Evolutionary conservation across 768 basidiomycete genomes (phyloP).

Genomic region (Panaeolus papilionaceus): DNA sequence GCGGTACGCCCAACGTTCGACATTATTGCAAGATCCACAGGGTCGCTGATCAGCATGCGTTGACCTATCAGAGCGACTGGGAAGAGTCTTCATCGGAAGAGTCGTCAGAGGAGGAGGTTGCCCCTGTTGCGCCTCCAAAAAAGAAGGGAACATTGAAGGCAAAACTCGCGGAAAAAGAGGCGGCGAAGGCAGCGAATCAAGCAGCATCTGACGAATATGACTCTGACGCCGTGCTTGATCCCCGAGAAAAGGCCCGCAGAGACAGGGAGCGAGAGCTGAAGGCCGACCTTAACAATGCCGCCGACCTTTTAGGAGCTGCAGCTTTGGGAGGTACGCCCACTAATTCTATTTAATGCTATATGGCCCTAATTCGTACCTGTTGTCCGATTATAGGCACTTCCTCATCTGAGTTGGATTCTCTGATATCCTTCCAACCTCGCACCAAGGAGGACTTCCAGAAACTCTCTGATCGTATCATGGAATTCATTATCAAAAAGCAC

Average conservation of each 20-base stretch:
- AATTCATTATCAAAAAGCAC: constrained; percentile 79
- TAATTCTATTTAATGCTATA: not conserved
- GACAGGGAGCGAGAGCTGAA: constrained; percentile 86
- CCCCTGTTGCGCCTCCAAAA: constrained; percentile 72
- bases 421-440: constrained; percentile 81
- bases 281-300: constrained; percentile 86
- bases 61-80: constrained; percentile 85
- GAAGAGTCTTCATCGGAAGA: constrained; percentile 59
- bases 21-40: not conserved
- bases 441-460: constrained; percentile 88
- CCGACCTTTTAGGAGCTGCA: constrained; percentile 78
- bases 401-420: constrained; percentile 67
- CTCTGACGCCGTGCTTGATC: constrained; percentile 81
- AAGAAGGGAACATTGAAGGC: constrained; percentile 94
- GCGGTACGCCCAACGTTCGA: constrained; percentile 58
- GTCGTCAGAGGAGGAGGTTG: constrained; percentile 63
- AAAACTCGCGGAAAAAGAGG: constrained; percentile 93
- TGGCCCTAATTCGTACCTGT: not conserved
- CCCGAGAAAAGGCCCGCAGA: constrained; percentile 73
- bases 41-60: constrained; percentile 20
- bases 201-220: constrained; percentile 60
- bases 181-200: constrained; percentile 60
- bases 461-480: constrained; percentile 77
- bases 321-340: constrained; percentile 61
- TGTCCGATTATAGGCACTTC: constrained; percentile 58